Percentiles rank a stretch among this genome's conserved stretches.
These are phyloP conservation scores for Clavispora asparagi DNA, from an alignment of 805 yeast genomes.

Conservation along the genomic window DNA sequence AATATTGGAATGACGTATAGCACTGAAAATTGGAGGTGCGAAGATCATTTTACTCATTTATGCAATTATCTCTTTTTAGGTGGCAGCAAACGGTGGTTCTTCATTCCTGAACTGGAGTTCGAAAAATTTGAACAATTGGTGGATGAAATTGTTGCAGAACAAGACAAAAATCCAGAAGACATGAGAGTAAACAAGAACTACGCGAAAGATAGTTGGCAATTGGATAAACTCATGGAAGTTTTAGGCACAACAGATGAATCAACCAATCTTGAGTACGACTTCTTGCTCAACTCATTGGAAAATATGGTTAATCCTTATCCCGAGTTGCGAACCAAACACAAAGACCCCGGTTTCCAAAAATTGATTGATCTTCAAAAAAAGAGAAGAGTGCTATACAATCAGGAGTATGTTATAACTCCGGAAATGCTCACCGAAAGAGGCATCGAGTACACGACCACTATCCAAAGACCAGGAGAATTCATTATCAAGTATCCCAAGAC, in stretches of 20 bases:
- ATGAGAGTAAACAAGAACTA: conserved; percentile 16
- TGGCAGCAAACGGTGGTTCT: conserved; percentile 52
- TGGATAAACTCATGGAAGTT: conserved; percentile 13
- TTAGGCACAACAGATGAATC: conserved; percentile 14
- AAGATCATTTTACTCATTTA: conserved; percentile 54
- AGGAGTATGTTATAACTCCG: conserved; percentile 49
- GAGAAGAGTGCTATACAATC: conserved; percentile 21
- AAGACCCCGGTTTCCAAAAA: conserved; percentile 18
- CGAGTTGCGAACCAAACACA: conserved; percentile 23
- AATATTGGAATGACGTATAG: conserved; percentile 52
- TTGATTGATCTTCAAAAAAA: conserved; percentile 8
- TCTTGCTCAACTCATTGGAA: conserved; percentile 26
- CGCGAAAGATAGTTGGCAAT: conserved; percentile 16
- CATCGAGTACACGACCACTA: conserved; percentile 40
- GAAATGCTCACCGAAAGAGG: conserved; percentile 41
- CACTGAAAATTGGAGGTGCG: conserved; percentile 52
- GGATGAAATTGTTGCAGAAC: conserved; percentile 12
- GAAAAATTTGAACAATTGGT: conserved; percentile 45
- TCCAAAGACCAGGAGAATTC: conserved; percentile 61
- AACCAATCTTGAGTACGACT: conserved; percentile 19
- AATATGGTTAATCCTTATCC: conserved; percentile 24
- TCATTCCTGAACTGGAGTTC: conserved; percentile 53
- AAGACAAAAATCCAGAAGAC: conserved; percentile 3
- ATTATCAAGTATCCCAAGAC: conserved; percentile 54
- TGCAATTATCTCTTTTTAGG: conserved; percentile 55